Evolutionary conservation across 345 rosid species (phyloP), one percentile per base, ranked within the genome.

Genomic region (Boechera stricta): DNA sequence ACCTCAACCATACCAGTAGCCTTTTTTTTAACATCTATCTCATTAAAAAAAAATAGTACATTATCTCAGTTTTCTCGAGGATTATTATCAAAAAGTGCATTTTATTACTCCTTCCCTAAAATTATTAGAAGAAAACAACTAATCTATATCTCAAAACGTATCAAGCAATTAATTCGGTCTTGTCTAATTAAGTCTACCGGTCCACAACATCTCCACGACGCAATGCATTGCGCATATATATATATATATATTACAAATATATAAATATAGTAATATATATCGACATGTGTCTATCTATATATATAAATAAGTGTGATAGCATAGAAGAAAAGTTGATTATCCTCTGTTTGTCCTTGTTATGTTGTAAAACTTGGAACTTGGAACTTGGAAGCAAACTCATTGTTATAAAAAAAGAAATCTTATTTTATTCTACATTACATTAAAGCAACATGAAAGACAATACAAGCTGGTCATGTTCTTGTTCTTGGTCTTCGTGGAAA

Each of bases 401-500:
- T 35, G 48, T n/a, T 32, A 55, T 5, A 65, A 45, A 15, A 9
- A 56, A 12, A 5, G 5, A 10, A 9, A 10, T 10, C 44, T 47
- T 57, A 38, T 57, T 67, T 21, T 60, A 18, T 59, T 51, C 26
- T 13, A 59, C 56, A 13, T 24, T 29, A 62, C 56, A 52, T 11
- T 56, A 53, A 47, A 48, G 63, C 41, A 65, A 65, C 64, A 78
- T 78, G 81, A 65, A 72, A 65, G 31, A 57, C 68, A 54, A 54
- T 5, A 49, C 48, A 71, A 57, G 67, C 57, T 64, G 59, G 76
- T 78, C 73, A 39, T 66, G 33, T 8, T 28, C 29, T 28, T 35
- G 38, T 36, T 78, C 68, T 48, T 66, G 28, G 11, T 64, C 66
- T 44, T 79, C 54, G 1, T 32, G 58, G 73, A 65, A 72, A 78